phyloP scores from a whole-genome alignment of 768 basidiomycete species.

The Kwoniella sp. region DNA sequence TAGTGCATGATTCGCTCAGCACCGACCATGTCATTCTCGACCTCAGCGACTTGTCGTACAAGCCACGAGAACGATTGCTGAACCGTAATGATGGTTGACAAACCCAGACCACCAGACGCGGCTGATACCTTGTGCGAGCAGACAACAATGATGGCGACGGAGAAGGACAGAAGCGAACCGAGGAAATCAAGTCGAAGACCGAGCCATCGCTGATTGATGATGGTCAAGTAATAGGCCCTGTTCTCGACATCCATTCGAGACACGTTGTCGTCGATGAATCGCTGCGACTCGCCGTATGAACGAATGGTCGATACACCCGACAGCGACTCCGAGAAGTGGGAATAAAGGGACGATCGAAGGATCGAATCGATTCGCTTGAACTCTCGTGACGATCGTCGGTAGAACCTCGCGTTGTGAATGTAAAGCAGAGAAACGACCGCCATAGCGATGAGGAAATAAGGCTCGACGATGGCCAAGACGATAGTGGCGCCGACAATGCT shows the following conservation, averaged over 20 bases:
- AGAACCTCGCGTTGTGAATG: slow-evolving; percentile 70
- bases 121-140: slow-evolving; percentile 73
- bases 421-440: slow-evolving; percentile 61
- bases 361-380: slow-evolving; percentile 73
- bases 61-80: slow-evolving; percentile 55
- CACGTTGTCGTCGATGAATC: slow-evolving; percentile 73
- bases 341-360: slow-evolving; percentile 78
- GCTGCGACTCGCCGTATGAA: slow-evolving; percentile 72
- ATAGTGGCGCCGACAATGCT: slow-evolving; percentile 71
- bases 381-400: slow-evolving; percentile 78
- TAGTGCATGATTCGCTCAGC: slow-evolving; percentile 64
- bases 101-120: slow-evolving; percentile 69
- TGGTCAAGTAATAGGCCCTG: slow-evolving; percentile 75
- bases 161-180: slow-evolving; percentile 69
- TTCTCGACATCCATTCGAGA: slow-evolving; percentile 79
- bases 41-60: slow-evolving; percentile 56
- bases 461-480: slow-evolving; percentile 62
- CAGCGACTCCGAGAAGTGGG: slow-evolving; percentile 87
- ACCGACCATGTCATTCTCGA: slow-evolving; percentile 86
- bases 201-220: slow-evolving; percentile 78
- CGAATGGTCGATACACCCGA: slow-evolving; percentile 82
- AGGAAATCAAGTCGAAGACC: slow-evolving; percentile 85
- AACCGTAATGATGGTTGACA: slow-evolving; percentile 72
- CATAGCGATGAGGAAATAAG: slow-evolving; percentile 80
- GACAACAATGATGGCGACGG: slow-evolving; percentile 74